Evolutionary conservation across 179 eudicot genomes (phyloP).

Genomic region (Kewa caespitosa): DNA sequence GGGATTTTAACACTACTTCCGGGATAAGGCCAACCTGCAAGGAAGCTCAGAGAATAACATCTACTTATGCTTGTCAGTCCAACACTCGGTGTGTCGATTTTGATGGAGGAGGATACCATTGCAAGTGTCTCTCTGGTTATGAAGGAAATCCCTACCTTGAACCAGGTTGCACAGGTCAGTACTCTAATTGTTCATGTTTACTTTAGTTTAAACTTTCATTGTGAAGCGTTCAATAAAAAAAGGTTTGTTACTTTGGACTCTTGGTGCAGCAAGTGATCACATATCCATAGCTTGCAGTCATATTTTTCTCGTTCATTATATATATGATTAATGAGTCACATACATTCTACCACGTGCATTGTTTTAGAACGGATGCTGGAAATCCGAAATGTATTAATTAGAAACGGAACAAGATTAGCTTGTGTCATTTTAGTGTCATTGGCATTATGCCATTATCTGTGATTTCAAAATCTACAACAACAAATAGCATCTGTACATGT

Average conservation of each 20-base stretch:
- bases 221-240: not conserved
- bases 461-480: no score
- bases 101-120: slow-evolving; percentile 38
- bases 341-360: no score
- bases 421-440: no score
- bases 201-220: not conserved
- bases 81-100: slow-evolving; percentile 29
- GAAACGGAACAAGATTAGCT: no score
- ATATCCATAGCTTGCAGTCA: no score
- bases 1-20: not conserved
- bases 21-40: slow-evolving; percentile 25
- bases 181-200: not conserved
- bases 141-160: slow-evolving; percentile 51
- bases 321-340: no score
- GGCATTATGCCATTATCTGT: no score
- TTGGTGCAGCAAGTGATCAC: no score
- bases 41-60: slow-evolving; percentile 28
- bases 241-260: not conserved
- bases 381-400: no score
- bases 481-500: no score
- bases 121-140: slow-evolving; percentile 41
- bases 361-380: no score
- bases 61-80: slow-evolving; percentile 34
- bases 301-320: not conserved
- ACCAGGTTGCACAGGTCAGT: slow-evolving; percentile 42